Percentiles rank a stretch among this genome's conserved stretches.
Conservation (phyloP, 1,284 basidiomycete genomes). For the Ceratobasidium theobromae region DNA sequence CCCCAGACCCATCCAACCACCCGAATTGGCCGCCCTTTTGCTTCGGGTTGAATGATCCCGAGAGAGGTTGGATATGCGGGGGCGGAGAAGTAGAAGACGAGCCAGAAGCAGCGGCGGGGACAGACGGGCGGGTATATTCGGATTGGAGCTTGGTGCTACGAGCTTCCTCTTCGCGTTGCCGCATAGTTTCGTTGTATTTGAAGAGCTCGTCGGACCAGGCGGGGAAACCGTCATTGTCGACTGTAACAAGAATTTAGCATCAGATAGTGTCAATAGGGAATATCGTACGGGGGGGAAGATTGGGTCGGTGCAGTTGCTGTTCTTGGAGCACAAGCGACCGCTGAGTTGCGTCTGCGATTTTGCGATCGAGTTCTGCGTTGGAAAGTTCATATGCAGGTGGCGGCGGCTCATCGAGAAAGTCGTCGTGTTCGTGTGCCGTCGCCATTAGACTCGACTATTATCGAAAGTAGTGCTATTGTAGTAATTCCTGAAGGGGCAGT, state of each 20-base stretch:
- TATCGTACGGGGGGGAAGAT: constrained; percentile 13
- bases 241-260: background rate
- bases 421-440: background rate
- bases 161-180: background rate
- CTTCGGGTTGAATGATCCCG: background rate
- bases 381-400: constrained; percentile 36
- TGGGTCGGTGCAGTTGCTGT: background rate
- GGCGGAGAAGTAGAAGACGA: constrained; percentile 18
- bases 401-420: constrained; percentile 14
- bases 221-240: constrained; percentile 30
- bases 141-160: constrained; percentile 23
- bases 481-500: background rate
- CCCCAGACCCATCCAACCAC: constrained; percentile 3
- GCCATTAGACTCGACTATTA: too few relatives aligned
- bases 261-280: background rate
- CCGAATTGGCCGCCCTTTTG: constrained; percentile 7
- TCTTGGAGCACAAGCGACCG: constrained; percentile 24
- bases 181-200: background rate
- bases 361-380: constrained; percentile 31
- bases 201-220: constrained; percentile 31
- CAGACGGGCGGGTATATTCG: constrained; percentile 1
- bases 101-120: background rate
- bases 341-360: constrained; percentile 32
- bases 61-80: background rate
- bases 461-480: too few relatives aligned